Evolutionary conservation across 768 basidiomycete genomes (phyloP).

Genomic region (Vararia minispora): DNA sequence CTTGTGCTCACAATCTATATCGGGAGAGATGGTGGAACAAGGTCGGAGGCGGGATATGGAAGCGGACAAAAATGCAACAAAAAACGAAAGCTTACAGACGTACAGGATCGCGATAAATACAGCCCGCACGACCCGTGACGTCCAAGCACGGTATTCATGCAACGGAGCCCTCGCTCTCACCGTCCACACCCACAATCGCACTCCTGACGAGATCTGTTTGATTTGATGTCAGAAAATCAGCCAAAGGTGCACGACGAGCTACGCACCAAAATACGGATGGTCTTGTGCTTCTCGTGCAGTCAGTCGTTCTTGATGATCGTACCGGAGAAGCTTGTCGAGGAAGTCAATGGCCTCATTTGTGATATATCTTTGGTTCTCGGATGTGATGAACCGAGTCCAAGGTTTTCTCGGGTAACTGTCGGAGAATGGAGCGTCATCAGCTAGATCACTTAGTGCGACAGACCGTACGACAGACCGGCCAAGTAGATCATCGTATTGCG

Average conservation of each 20-base stretch:
- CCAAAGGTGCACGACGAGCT: slow-evolving; percentile 5
- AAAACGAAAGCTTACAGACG: no score
- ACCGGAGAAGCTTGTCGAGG: slow-evolving; percentile 88
- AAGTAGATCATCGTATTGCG: slow-evolving; percentile 93
- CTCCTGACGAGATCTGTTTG: slow-evolving; percentile 57
- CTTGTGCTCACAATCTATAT: no score
- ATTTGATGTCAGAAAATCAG: slow-evolving; percentile 14
- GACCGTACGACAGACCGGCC: slow-evolving; percentile 47
- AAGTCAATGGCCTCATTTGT: slow-evolving; percentile 96
- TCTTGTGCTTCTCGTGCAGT: slow-evolving; percentile 89
- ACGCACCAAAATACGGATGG: slow-evolving; percentile 85
- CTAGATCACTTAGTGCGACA: no score
- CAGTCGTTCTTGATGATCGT: slow-evolving; percentile 94
- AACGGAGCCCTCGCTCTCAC: slow-evolving; percentile 52
- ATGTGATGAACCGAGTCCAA: slow-evolving; percentile 92
- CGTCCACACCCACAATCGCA: slow-evolving; percentile 37
- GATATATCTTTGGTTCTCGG: slow-evolving; percentile 92
- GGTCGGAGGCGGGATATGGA: no score
- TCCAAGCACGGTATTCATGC: slow-evolving; percentile 18
- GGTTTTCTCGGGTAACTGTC: slow-evolving; percentile 83
- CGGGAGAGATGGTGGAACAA: no score
- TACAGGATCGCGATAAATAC: no score
- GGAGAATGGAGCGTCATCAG: no score
- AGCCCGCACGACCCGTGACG: no score
- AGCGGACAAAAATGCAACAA: no score